Evolutionary conservation across 805 yeast genomes (phyloP).

Genomic region (Kazachstania africana): DNA sequence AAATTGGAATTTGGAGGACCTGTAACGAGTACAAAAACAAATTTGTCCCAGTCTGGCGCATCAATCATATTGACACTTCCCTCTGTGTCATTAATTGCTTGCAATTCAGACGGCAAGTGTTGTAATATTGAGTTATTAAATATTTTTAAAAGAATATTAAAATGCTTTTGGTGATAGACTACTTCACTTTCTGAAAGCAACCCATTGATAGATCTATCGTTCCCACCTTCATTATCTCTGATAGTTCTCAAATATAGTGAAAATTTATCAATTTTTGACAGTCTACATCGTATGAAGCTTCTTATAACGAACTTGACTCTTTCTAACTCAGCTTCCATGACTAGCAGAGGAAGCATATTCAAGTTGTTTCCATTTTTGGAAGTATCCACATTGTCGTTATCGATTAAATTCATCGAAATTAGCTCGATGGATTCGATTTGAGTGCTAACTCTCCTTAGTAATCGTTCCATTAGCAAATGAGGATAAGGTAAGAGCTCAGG

Average conservation of each 20-base stretch:
- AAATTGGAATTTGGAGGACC: slow-evolving; percentile 9
- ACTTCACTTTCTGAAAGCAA: slow-evolving; percentile 48
- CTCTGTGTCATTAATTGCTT: slow-evolving; percentile 62
- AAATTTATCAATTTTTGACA: slow-evolving; percentile 62
- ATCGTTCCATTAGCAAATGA: slow-evolving; percentile 41
- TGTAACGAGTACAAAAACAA: slow-evolving; percentile 51
- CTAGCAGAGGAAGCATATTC: slow-evolving; percentile 47
- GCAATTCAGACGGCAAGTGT: slow-evolving; percentile 56
- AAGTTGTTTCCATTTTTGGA: slow-evolving; percentile 6
- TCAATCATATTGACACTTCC: slow-evolving; percentile 67
- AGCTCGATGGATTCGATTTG: slow-evolving; percentile 70
- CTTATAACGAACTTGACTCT: slow-evolving; percentile 74
- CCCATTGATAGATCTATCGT: slow-evolving; percentile 16
- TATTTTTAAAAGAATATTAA: slow-evolving; percentile 48
- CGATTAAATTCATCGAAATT: slow-evolving; percentile 58
- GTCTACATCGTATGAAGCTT: slow-evolving; percentile 66
- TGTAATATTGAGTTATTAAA: slow-evolving; percentile 58
- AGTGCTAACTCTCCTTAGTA: slow-evolving; percentile 46
- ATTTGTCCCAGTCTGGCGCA: slow-evolving; percentile 60
- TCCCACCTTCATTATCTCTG: slow-evolving; percentile 11
- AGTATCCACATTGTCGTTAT: neutral
- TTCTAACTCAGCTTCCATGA: slow-evolving; percentile 87
- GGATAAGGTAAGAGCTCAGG: slow-evolving; percentile 82
- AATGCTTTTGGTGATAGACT: slow-evolving; percentile 57
- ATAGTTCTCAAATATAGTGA: slow-evolving; percentile 44